Evolutionary conservation across 257 asterid genomes (phyloP).

Genomic region (Ilex asprella): DNA sequence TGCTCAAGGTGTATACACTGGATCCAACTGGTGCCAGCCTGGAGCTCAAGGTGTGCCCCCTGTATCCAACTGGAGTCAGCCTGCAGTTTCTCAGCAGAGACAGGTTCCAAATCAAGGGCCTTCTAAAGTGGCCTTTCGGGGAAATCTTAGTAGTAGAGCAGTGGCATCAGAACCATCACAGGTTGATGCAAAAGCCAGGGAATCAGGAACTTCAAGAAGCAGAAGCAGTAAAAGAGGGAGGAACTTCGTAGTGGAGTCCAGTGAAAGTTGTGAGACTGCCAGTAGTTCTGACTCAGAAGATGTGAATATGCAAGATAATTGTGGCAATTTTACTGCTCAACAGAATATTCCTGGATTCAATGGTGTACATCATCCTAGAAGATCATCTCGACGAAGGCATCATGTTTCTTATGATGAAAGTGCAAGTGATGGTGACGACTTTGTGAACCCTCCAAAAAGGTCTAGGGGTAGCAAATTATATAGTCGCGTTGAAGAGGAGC

Average conservation of each 20-base stretch:
- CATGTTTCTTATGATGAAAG: slow-evolving; percentile 47
- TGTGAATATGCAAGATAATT: slow-evolving; percentile 18
- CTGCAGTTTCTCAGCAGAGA: slow-evolving; percentile 20
- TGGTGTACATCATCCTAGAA: slow-evolving; percentile 25
- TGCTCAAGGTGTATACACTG: slow-evolving; percentile 28
- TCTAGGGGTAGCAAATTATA: slow-evolving; percentile 27
- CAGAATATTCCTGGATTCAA: slow-evolving; percentile 29
- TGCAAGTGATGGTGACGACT: slow-evolving; percentile 37
- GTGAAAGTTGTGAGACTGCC: slow-evolving; percentile 46
- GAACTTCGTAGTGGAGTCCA: slow-evolving; percentile 35
- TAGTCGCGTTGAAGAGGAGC: slow-evolving; percentile 16
- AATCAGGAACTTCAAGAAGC: slow-evolving; percentile 18
- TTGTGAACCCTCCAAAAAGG: slow-evolving; percentile 27
- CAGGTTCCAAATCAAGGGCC: slow-evolving; percentile 20
- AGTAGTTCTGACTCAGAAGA: slow-evolving; percentile 42
- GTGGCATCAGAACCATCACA: slow-evolving; percentile 27
- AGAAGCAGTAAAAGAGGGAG: slow-evolving; percentile 42
- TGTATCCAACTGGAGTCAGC: slow-evolving; percentile 18
- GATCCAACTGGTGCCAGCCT: slow-evolving; percentile 26
- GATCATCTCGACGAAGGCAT: slow-evolving; percentile 62
- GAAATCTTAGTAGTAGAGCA: slow-evolving; percentile 8
- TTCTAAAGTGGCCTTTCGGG: slow-evolving; percentile 19
- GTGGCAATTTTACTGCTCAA: slow-evolving; percentile 14
- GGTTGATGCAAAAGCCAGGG: slow-evolving; percentile 20
- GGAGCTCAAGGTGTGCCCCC: slow-evolving; percentile 26